Base-by-base conservation (phyloP, 805 yeast species). In the Starmerella vitae region DNA sequence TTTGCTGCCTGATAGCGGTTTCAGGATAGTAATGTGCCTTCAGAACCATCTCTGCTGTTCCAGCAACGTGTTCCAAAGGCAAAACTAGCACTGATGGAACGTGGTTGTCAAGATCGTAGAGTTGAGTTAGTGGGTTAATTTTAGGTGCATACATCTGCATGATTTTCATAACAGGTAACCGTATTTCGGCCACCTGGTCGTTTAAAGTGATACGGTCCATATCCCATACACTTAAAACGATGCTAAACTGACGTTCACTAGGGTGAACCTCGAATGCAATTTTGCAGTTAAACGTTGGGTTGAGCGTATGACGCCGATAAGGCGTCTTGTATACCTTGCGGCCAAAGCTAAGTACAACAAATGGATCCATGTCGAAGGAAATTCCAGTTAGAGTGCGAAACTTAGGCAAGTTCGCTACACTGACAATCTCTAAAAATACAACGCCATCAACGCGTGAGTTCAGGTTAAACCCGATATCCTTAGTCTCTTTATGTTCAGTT, bases 311-410 rank as follows among this genome's bases (percentile, higher is more conserved):
- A 18, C 81, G 70, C 48, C 76, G 70, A 76, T 85, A 78, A 9
- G 85, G 76, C 0, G 96, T 85, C 48, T 93, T 71, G 57, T 73
- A 88, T 0, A 88, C 84, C 48, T 78, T 78, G 51, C 80, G 77
- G 8, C 95, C 95, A 57, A 88, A 84, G 0, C 94, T 76, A 1
- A 84, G 77, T 15, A 88, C 84, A 3, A 88, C 88, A 61, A 88
- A 91, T 2, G 97, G 97, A 55, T 91, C 98, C 93, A 91, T 83
- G 58, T 85, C 94, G 54, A 80, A 88, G 1, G 86, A 77, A 18
- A 83, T 72, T 8, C 85, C 64, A 0, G 81, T 74, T 13, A 81
- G 62, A 47, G 78, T 77, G 30, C 70, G 68, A 38, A 77, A 66
- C 0, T 93, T 82, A 1, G 98, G 98, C 27, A 88, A 63, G 41